phyloP scores from a whole-genome alignment of 257 asterid species.

The Solanum dulcamara region DNA sequence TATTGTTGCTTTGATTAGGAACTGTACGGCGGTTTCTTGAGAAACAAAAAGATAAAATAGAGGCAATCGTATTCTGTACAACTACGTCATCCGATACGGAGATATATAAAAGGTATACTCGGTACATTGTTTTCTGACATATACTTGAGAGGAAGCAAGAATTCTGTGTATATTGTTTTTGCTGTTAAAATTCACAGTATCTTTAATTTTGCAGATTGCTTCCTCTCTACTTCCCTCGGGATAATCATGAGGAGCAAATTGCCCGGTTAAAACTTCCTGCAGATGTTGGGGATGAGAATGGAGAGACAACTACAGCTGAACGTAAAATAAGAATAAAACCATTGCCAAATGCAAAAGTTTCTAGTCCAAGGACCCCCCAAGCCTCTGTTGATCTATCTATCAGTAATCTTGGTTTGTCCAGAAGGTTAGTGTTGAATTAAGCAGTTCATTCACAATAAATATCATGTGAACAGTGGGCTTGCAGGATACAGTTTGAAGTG shows the following conservation, averaged over 20 bases:
- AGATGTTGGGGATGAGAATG: conserved; percentile 99
- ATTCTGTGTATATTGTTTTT: neutral
- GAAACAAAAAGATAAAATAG: conserved; percentile 77
- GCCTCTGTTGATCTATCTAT: conserved; percentile 41
- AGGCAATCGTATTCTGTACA: conserved; percentile 76
- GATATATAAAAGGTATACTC: conserved; percentile 78
- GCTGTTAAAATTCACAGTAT: neutral
- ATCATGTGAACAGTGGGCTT: neutral
- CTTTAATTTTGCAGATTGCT: conserved; percentile 45
- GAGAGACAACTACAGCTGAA: conserved; percentile 82
- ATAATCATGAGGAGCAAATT: conserved; percentile 74
- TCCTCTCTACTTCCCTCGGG: conserved; percentile 95
- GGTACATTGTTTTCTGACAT: neutral
- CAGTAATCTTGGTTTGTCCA: conserved; percentile 45
- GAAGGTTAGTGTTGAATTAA: conserved; percentile 40
- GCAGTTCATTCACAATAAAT: neutral
- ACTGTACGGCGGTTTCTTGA: conserved; percentile 90
- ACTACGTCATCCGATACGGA: conserved; percentile 80
- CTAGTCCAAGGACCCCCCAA: conserved; percentile 26
- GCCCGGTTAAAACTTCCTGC: conserved; percentile 85
- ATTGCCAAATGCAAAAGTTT: conserved; percentile 64
- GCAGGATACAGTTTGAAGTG: neutral
- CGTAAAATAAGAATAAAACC: conserved; percentile 93
- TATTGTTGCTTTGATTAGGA: conserved; percentile 38
- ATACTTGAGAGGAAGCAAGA: neutral